phyloP scores from a whole-genome alignment of 2,329 filamentous ascomycete genomes.

The Ceratocystis destructans region DNA sequence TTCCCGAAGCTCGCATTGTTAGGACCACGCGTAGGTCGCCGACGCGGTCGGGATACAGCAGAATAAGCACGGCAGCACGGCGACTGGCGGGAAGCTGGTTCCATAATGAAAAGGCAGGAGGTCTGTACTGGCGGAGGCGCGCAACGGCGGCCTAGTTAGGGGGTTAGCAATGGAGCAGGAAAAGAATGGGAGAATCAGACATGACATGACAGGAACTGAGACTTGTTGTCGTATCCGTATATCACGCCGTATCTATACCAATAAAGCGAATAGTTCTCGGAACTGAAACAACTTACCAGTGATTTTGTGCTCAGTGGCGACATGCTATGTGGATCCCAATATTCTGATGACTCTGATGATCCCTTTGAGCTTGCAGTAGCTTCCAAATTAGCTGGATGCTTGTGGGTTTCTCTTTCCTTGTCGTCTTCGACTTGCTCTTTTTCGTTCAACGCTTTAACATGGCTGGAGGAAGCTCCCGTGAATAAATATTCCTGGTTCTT shows the following conservation, averaged over 20 bases:
- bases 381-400: not conserved
- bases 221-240: not conserved
- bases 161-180: not conserved
- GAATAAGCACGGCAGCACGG: conserved; percentile 73
- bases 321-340: conserved; percentile 47
- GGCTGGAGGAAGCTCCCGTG: not conserved
- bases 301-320: conserved; percentile 41
- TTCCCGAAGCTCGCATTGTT: conserved; percentile 50
- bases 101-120: conserved; percentile 49
- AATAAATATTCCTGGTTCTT: not conserved
- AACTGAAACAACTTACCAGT: conserved; percentile 33
- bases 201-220: not conserved
- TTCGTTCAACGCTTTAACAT: not conserved
- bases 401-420: not conserved
- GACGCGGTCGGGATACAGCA: conserved; percentile 71
- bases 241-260: not conserved
- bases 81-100: conserved; percentile 47
- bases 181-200: not conserved
- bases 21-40: conserved; percentile 65
- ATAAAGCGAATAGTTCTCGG: not conserved
- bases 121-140: conserved; percentile 45
- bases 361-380: not conserved
- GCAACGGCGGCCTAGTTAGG: conserved; percentile 41
- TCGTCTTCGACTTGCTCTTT: not conserved
- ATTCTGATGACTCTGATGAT: conserved; percentile 22